phyloP scores from a whole-genome alignment of 2,329 filamentous ascomycete species.

The Dothideomycetes sp. region DNA sequence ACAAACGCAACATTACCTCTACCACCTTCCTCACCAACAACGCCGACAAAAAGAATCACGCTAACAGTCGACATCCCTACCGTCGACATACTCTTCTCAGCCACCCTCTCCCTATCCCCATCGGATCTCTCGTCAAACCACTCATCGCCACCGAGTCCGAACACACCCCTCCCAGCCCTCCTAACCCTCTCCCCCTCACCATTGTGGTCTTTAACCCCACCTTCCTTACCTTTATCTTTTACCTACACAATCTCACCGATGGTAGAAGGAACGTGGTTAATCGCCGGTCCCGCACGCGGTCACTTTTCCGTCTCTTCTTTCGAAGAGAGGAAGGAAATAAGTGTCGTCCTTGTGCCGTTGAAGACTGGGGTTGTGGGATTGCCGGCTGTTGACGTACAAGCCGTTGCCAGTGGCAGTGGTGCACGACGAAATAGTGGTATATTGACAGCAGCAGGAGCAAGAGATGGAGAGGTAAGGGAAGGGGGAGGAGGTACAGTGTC shows the following conservation, averaged over 20 bases:
- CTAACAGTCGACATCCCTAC: conserved; percentile 87
- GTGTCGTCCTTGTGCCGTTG: conserved; percentile 70
- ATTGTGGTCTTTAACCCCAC: conserved; percentile 35
- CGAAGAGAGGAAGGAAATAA: conserved; percentile 38
- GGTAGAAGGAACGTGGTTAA: conserved; percentile 67
- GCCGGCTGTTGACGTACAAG: conserved; percentile 67
- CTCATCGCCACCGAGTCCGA: conserved; percentile 44
- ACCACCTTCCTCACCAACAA: conserved; percentile 18
- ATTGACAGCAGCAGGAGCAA: too few relatives aligned
- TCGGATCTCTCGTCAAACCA: conserved; percentile 12
- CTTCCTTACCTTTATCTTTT: conserved; percentile 32
- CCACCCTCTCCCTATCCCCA: conserved; percentile 49
- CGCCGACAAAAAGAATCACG: conserved; percentile 51
- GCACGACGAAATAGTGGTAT: too few relatives aligned
- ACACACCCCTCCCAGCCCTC: conserved; percentile 56
- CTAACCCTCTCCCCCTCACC: conserved; percentile 50
- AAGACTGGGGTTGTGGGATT: conserved; percentile 68
- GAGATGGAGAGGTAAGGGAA: too few relatives aligned
- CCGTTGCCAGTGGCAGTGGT: conserved; percentile 40
- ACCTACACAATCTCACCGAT: conserved; percentile 73
- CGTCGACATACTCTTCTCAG: conserved; percentile 73
- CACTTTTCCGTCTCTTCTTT: conserved; percentile 52
- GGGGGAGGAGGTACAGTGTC: too few relatives aligned
- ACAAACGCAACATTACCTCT: conserved; percentile 21
- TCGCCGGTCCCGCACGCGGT: conserved; percentile 71